A percentile compares a stretch with the other conserved stretches of the same genome.
phyloP scores from a whole-genome alignment of 2,329 filamentous ascomycete genomes.

The Saccharata proteae region DNA sequence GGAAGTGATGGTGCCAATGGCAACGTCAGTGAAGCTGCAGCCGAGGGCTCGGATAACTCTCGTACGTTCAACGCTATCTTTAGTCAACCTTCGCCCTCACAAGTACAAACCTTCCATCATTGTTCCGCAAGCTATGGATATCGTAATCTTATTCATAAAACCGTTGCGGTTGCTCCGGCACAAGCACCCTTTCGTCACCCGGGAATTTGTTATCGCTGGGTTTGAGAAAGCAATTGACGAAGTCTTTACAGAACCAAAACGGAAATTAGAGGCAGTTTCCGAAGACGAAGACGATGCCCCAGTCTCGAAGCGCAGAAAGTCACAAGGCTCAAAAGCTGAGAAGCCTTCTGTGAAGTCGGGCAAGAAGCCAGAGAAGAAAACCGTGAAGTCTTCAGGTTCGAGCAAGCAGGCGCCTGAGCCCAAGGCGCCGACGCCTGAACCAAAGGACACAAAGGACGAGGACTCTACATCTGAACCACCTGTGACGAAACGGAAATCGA shows the following conservation, averaged over 20 bases:
- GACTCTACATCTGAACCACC: too few species aligned
- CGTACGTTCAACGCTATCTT: neutral
- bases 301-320: constrained; percentile 23
- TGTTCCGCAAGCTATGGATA: too few species aligned
- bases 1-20: too few species aligned
- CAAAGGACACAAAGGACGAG: too few species aligned
- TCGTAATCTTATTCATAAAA: too few species aligned
- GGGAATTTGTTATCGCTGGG: too few species aligned
- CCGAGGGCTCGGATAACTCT: constrained; percentile 2
- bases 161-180: too few species aligned
- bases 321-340: constrained; percentile 15
- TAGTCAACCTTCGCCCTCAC: neutral
- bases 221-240: too few species aligned
- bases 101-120: neutral
- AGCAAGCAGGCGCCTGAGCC: constrained; percentile 1
- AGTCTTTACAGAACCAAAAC: too few species aligned
- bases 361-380: constrained; percentile 12
- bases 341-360: constrained; percentile 11
- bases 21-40: too few species aligned
- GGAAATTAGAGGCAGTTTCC: too few species aligned
- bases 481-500: neutral
- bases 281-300: constrained; percentile 22
- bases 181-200: too few species aligned
- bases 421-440: constrained; percentile 8
- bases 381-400: constrained; percentile 3